Percentiles rank a stretch among this genome's conserved stretches.
Conservation (phyloP, 164 flowering plant species). For the Stephania japonica region DNA sequence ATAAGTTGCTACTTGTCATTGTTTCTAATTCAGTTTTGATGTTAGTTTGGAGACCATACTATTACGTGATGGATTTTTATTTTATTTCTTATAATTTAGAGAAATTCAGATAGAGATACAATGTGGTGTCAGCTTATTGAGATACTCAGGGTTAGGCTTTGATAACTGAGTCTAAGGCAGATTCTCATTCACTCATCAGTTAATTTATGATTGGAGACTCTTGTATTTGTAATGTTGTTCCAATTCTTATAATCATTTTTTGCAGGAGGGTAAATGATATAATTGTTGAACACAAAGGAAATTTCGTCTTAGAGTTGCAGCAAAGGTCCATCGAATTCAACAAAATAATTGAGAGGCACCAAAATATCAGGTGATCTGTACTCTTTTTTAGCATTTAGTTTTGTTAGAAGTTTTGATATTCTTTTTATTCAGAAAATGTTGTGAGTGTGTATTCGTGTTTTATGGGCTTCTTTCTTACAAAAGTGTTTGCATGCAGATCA, state of each 20-base stretch:
- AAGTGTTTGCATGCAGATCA: slow-evolving; percentile 44
- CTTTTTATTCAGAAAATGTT: not conserved
- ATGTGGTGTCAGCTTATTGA: not conserved
- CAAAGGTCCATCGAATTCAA: slow-evolving; percentile 92
- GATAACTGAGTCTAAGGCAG: not conserved
- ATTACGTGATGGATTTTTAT: not conserved
- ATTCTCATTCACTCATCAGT: not conserved
- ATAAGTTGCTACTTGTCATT: too few relatives aligned
- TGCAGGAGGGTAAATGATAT: slow-evolving; percentile 74
- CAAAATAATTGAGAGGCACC: slow-evolving; percentile 77
- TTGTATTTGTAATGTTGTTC: not conserved
- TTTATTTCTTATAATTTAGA: not conserved
- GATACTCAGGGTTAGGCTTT: not conserved
- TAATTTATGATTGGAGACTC: not conserved
- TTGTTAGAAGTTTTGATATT: slow-evolving; percentile 2
- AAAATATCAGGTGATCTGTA: slow-evolving; percentile 64
- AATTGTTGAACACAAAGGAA: slow-evolving; percentile 62
- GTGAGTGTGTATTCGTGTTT: too few relatives aligned
- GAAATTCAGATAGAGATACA: not conserved
- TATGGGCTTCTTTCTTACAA: not conserved
- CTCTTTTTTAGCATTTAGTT: slow-evolving; percentile 5
- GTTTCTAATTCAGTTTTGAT: too few relatives aligned
- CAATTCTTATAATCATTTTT: slow-evolving; percentile 7
- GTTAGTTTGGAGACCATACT: too few relatives aligned
- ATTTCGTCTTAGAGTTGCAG: slow-evolving; percentile 87